These are phyloP conservation scores for Nothophaeocryptopus gaeumannii DNA, from an alignment of 2,329 filamentous ascomycete genomes.

Conservation along the genomic window DNA sequence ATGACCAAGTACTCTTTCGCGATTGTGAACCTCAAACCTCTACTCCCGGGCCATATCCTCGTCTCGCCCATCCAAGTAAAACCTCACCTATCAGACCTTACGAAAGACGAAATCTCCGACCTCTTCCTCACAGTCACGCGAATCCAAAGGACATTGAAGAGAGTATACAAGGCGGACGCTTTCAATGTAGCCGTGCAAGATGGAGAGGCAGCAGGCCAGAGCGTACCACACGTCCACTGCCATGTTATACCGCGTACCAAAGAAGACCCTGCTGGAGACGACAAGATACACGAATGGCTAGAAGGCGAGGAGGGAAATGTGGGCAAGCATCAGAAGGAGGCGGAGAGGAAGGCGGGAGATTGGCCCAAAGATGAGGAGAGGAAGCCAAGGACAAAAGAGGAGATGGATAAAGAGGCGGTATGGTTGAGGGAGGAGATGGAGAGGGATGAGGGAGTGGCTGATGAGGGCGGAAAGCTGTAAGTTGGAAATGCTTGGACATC, in stretches of 20 bases:
- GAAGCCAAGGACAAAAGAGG: constrained; percentile 63
- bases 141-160: constrained; percentile 71
- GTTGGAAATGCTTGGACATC: too few relatives aligned
- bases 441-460: constrained; percentile 36
- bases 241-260: constrained; percentile 77
- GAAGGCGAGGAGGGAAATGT: constrained; percentile 84
- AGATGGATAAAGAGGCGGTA: constrained; percentile 77
- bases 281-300: constrained; percentile 79
- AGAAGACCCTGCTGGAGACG: constrained; percentile 60
- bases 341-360: constrained; percentile 50
- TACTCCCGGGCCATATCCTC: constrained; percentile 89
- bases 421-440: constrained; percentile 59
- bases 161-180: constrained; percentile 62
- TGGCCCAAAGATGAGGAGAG: constrained; percentile 64
- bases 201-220: constrained; percentile 85
- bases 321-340: constrained; percentile 65
- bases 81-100: constrained; percentile 72
- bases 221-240: constrained; percentile 87
- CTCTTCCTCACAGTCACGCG: constrained; percentile 76
- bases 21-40: constrained; percentile 91
- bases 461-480: too few relatives aligned
- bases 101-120: constrained; percentile 69
- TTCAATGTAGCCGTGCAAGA: constrained; percentile 97
- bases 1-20: constrained; percentile 76
- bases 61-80: constrained; percentile 69